These are phyloP conservation scores for Populus hybrid DNA, from an alignment of 441 rosid genomes.

Conservation along the genomic window DNA sequence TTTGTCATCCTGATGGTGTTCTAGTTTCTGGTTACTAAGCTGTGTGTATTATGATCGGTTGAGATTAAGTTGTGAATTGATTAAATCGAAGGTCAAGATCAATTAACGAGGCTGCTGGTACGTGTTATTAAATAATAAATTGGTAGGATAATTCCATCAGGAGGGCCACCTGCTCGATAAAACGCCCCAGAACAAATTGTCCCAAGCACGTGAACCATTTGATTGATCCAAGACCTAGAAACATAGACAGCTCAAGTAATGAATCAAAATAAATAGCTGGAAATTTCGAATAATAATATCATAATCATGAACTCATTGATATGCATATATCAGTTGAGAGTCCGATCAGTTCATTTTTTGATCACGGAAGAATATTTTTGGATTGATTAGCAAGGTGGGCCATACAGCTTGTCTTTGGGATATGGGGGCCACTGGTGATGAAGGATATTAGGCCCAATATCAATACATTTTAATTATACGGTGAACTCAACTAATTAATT, in stretches of 20 bases:
- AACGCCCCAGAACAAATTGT: constrained; percentile 17
- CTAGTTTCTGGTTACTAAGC: background rate
- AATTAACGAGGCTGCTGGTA: background rate
- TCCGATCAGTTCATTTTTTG: constrained; percentile 22
- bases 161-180: constrained; percentile 17
- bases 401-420: constrained; percentile 8
- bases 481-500: constrained; percentile 26
- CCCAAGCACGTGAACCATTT: constrained; percentile 37
- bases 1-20: too few species aligned
- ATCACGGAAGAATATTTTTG: constrained; percentile 34
- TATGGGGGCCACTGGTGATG: constrained; percentile 39
- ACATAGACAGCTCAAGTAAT: constrained; percentile 25
- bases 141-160: constrained; percentile 21
- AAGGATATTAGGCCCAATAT: constrained; percentile 23
- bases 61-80: background rate
- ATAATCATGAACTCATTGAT: constrained; percentile 16
- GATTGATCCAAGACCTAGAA: constrained; percentile 22
- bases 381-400: constrained; percentile 19
- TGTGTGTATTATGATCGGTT: background rate
- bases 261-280: constrained; percentile 13
- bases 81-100: constrained; percentile 12
- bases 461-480: background rate
- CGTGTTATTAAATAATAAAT: constrained; percentile 22
- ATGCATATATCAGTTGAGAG: background rate
- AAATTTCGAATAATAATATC: background rate